Evolutionary conservation across 1,284 basidiomycete genomes (phyloP).

Genomic region (Ustilago lituana): DNA sequence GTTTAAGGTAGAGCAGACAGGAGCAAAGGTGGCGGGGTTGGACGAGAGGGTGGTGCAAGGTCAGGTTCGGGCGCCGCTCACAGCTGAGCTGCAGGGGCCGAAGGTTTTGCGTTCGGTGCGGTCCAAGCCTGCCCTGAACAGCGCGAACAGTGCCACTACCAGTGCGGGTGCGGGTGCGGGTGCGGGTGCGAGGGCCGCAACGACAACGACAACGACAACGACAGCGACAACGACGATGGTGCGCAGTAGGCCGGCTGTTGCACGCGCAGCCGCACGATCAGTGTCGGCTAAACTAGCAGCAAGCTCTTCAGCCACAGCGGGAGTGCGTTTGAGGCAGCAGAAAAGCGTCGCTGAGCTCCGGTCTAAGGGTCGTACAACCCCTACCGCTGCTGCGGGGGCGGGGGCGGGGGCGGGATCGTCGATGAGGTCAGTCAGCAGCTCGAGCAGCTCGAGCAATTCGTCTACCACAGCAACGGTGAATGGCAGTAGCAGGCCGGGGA

Average conservation of each 20-base stretch:
- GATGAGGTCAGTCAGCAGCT: not conserved
- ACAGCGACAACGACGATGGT: too few species aligned
- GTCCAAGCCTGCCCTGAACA: slow-evolving; percentile 8
- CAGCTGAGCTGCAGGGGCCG: not conserved
- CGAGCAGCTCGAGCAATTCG: slow-evolving; percentile 4
- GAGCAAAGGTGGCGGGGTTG: not conserved
- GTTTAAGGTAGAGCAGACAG: not conserved
- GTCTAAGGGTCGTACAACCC: too few species aligned
- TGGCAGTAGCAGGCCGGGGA: slow-evolving; percentile 9
- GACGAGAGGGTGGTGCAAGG: slow-evolving; percentile 6
- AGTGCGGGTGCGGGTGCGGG: not conserved
- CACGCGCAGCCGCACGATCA: not conserved
- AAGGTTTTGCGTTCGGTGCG: slow-evolving; percentile 9
- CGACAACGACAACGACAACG: not conserved
- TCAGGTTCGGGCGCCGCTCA: slow-evolving; percentile 16
- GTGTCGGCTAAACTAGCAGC: slow-evolving; percentile 13
- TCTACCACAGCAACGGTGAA: slow-evolving; percentile 14
- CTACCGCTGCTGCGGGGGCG: not conserved
- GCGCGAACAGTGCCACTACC: not conserved
- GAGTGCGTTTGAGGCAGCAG: too few species aligned
- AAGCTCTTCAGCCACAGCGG: not conserved
- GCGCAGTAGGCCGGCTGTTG: too few species aligned
- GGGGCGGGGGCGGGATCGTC: not conserved
- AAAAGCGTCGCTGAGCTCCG: slow-evolving; percentile 24
- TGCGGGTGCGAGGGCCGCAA: not conserved